Evolutionary conservation across 2,329 filamentous ascomycete genomes (phyloP).

Genomic region (Canariomyces notabilis): DNA sequence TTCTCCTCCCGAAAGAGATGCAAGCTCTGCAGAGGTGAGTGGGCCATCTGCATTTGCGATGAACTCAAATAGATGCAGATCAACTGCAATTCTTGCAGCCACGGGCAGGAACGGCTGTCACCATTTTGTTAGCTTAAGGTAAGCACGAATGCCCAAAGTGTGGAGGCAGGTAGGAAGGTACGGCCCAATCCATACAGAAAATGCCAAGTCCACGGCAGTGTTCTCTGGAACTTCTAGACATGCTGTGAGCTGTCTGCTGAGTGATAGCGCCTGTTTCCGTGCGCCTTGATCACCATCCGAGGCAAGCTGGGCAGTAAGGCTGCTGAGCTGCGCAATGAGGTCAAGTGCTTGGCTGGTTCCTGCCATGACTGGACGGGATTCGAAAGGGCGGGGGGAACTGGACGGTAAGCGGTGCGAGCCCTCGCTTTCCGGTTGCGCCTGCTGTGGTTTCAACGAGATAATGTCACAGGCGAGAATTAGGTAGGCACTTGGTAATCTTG

Average conservation of each 20-base stretch:
- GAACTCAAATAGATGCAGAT: neutral
- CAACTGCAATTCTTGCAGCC: neutral
- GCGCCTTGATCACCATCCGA: neutral
- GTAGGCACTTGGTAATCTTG: neutral
- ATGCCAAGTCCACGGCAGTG: neutral
- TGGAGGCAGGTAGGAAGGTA: too few species aligned
- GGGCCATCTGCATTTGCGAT: neutral
- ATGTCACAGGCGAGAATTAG: neutral
- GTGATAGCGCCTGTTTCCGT: neutral
- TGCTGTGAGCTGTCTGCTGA: neutral
- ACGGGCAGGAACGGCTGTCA: neutral
- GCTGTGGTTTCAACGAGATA: neutral
- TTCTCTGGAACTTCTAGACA: neutral
- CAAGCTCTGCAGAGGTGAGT: neutral
- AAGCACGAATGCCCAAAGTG: neutral
- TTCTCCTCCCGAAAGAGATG: neutral
- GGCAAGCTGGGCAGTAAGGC: neutral
- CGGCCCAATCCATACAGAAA: neutral
- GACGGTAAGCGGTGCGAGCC: neutral
- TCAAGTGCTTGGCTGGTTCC: neutral
- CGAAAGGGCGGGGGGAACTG: neutral
- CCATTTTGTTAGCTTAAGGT: neutral
- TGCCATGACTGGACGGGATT: too few species aligned
- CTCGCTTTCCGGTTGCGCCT: too few species aligned
- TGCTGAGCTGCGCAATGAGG: neutral